phyloP scores from a whole-genome alignment of 176 grass and related monocot species.

The Musa schizocarpa region DNA sequence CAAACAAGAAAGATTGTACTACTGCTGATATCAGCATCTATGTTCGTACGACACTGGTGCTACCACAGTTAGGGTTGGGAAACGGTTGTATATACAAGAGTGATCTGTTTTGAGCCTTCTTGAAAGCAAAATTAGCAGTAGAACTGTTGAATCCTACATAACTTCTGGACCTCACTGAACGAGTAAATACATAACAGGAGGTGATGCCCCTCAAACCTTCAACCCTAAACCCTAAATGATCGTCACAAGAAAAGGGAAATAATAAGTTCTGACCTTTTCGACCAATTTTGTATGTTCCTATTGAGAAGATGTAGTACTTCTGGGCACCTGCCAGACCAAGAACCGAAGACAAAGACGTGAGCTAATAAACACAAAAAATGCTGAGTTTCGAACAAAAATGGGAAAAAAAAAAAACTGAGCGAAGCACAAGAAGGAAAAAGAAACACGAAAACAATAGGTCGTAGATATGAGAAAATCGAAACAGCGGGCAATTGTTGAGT shows the following conservation, averaged over 20 bases:
- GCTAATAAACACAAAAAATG: constrained; percentile 6
- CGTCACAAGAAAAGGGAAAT: not conserved
- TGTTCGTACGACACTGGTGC: not conserved
- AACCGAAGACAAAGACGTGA: constrained; percentile 1
- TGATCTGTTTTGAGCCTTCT: too few relatives aligned
- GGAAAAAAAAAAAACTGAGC: not conserved
- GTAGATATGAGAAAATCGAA: not conserved
- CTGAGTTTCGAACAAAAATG: not conserved
- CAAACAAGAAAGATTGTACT: not conserved
- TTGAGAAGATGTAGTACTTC: constrained; percentile 67
- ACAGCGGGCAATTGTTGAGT: not conserved
- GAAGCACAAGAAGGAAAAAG: not conserved
- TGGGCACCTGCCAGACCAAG: constrained; percentile 39
- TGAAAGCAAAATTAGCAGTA: too few relatives aligned
- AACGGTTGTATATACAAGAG: too few relatives aligned
- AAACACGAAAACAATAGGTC: not conserved
- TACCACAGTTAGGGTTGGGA: not conserved
- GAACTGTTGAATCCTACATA: too few relatives aligned
- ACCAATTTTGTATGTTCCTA: constrained; percentile 80
- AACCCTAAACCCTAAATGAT: constrained; percentile 4
- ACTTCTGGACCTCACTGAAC: not conserved
- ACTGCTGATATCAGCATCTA: not conserved
- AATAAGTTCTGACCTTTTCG: constrained; percentile 56
- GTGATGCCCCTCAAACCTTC: not conserved
- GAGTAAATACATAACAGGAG: not conserved